Evolutionary conservation across 768 basidiomycete species (phyloP), one percentile per base, ranked within the genome.

Genomic region (Rhodotorula babjevae): DNA sequence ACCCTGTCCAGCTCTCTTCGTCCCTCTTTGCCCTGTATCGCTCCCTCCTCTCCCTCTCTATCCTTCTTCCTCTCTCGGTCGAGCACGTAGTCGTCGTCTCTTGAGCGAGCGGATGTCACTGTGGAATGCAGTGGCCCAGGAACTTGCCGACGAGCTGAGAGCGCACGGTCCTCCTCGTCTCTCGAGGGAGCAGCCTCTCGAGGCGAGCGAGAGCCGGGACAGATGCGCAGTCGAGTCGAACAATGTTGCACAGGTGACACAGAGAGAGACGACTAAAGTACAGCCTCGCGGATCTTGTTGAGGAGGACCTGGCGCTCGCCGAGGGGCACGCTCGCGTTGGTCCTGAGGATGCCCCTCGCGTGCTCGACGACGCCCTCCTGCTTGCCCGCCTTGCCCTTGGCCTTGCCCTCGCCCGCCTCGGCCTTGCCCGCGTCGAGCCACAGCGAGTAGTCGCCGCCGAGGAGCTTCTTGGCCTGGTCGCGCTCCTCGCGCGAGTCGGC

Each of bases 391-490:
- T 36, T 36, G 36, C 36, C 36, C 36, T 29, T 25, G n/a, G 49
- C 71, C 31, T 58, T 59, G 5, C 12, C 40, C 42, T n/a, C 2
- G 21, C 16, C 58, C 5, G 36, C 36, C 58, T 25, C 15, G 11
- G 12, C 40, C 60, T 60, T 23, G 21, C 36, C 50, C 23, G 15
- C 23, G 31, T 62, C 61, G 27, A 46, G 29, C 71, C 71, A 72
- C 11, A 55, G 36, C 61, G 66, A 67, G 63, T 72, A 72, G 63
- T 72, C 71, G 1, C 71, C 71, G 6, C 27, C 67, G 12, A 72
- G 42, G 9, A 72, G 62, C 57, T 61, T 53, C 49, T 66, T 52
- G 36, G 71, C 62, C 18, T 42, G 49, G n/a, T 63, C 66, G 31
- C 71, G 55, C 14, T 58, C 66, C 33, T 59, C 46, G 49, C 49